Evolutionary conservation across 805 yeast species (phyloP).

Genomic region (Ogataea philodendri): DNA sequence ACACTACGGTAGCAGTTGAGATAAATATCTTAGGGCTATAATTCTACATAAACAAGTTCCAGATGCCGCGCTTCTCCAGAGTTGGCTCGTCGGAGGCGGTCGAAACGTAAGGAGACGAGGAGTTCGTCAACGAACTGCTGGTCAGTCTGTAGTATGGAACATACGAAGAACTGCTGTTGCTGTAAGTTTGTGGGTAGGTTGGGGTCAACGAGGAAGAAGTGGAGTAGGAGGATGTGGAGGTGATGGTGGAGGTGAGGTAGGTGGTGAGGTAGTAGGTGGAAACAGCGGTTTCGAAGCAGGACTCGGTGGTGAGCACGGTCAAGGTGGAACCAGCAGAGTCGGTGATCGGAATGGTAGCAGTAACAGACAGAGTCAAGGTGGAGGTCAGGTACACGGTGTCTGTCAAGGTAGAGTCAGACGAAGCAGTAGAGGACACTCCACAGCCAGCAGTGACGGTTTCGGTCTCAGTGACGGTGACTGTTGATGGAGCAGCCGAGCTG

Average conservation of each 20-base stretch:
- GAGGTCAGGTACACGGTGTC: constrained; percentile 21
- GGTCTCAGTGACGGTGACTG: constrained; percentile 32
- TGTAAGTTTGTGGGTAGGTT: constrained; percentile 8
- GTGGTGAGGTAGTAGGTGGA: constrained; percentile 17
- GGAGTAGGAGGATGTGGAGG: constrained; percentile 11
- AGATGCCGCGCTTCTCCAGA: constrained; percentile 21
- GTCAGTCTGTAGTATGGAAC: constrained; percentile 14
- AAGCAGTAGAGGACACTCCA: constrained; percentile 9
- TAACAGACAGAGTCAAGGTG: constrained; percentile 31
- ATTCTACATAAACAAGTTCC: constrained; percentile 19
- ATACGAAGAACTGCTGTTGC: constrained; percentile 10
- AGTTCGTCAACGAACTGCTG: constrained; percentile 11
- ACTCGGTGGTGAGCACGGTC: constrained; percentile 31
- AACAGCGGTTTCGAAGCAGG: constrained; percentile 28
- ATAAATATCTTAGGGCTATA: no score
- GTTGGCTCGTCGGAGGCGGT: constrained; percentile 15
- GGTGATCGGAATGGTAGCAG: constrained; percentile 33
- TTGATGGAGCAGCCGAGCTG: no score
- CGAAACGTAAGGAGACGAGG: constrained; percentile 14
- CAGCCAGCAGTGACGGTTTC: constrained; percentile 19
- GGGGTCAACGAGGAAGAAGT: constrained; percentile 5
- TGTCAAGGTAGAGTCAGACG: constrained; percentile 19
- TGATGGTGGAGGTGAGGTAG: constrained; percentile 14
- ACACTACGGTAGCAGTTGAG: no score
- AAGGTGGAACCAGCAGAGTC: constrained; percentile 30